phyloP scores from a whole-genome alignment of 345 rosid genomes.

The Eucalyptus shirleyi region DNA sequence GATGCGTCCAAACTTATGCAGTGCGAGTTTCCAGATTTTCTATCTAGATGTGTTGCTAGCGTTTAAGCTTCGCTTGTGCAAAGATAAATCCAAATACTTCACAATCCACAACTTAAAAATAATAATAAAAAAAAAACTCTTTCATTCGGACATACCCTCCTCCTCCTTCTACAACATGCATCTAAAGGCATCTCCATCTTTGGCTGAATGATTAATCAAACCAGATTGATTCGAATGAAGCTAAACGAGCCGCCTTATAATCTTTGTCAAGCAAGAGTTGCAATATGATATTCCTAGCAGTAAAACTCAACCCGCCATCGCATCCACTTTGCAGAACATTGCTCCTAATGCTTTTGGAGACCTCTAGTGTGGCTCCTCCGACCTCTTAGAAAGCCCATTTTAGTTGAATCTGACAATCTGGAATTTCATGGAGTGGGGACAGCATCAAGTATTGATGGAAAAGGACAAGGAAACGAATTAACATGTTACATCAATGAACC shows the following conservation, averaged over 20 bases:
- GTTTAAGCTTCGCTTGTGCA: not conserved
- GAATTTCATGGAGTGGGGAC: not conserved
- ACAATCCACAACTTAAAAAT: not conserved
- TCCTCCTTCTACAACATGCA: not conserved
- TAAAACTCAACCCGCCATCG: not conserved
- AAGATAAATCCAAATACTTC: not conserved
- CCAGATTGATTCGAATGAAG: not conserved
- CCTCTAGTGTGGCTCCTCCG: not conserved
- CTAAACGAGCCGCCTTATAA: not conserved
- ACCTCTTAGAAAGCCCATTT: not conserved
- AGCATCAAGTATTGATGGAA: not conserved
- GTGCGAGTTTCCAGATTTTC: not conserved
- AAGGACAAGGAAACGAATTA: not conserved
- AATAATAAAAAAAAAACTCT: not conserved
- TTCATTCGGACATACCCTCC: not conserved
- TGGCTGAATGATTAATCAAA: not conserved
- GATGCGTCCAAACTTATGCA: not conserved
- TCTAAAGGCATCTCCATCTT: not conserved
- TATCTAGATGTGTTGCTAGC: not conserved
- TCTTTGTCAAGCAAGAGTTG: not conserved
- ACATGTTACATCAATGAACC: not conserved
- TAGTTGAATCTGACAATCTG: not conserved
- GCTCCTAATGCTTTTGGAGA: not conserved
- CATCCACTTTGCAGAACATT: not conserved
- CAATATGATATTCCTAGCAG: not conserved